phyloP scores from a whole-genome alignment of 257 asterid species.

The Solanum etuberosum region DNA sequence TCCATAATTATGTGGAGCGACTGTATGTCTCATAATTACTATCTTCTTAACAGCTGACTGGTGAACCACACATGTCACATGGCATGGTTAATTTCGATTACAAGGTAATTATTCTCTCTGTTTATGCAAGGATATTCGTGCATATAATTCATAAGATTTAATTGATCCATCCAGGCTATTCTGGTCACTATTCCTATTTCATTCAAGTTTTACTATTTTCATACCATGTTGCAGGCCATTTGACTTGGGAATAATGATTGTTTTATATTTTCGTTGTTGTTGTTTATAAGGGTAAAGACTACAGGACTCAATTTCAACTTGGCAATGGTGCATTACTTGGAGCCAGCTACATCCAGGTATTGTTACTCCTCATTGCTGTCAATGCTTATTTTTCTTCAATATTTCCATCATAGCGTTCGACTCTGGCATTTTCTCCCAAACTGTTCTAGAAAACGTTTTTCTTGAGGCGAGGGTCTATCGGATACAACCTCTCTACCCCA shows the following conservation, averaged over 20 bases:
- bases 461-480: not conserved
- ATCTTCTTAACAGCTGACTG: slow-evolving; percentile 57
- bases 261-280: not conserved
- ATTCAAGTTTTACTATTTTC: not conserved
- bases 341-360: slow-evolving; percentile 22
- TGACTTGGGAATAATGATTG: not conserved
- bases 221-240: not conserved
- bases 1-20: not conserved
- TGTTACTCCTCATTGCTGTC: not conserved
- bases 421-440: not conserved
- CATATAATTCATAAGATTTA: not conserved
- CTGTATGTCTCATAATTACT: not conserved
- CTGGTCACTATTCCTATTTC: not conserved
- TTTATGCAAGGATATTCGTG: not conserved
- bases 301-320: slow-evolving; percentile 8
- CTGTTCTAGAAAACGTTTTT: not conserved
- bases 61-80: slow-evolving; percentile 94
- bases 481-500: not conserved
- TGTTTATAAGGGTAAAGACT: slow-evolving; percentile 9
- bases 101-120: slow-evolving; percentile 43
- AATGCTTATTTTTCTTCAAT: not conserved
- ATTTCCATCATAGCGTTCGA: not conserved
- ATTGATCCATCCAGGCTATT: not conserved
- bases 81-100: slow-evolving; percentile 89
- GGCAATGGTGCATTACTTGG: slow-evolving; percentile 15